Base-by-base conservation (phyloP, 179 eudicot species). In the Silene vulgaris region DNA sequence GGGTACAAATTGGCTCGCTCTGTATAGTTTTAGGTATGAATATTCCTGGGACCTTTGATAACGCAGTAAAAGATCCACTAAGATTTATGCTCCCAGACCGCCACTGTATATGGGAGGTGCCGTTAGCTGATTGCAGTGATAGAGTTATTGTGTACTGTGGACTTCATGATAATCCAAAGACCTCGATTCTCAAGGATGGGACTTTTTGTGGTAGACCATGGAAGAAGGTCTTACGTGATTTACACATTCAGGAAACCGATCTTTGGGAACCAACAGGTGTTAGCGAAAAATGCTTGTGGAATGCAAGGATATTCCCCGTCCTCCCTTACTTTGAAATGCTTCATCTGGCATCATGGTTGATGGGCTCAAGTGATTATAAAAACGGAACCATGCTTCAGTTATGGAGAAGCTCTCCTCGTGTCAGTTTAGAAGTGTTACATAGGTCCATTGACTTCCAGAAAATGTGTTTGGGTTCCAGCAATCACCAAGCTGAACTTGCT, bases 91-190 rank as follows among this genome's bases (percentile, higher is more conserved):
- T 95, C 84, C 99, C 99, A 69, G 97, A 90, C 88, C 93, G 96
- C 75, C 97, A 95, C 87, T 93, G 99, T 78, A 86, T 95, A 69
- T 95, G 99, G 99, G 97, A 95, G 88, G 98, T 93, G 75, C 98
- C 98, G 1, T 92, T 93, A 81, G 78, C 85, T 8, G 98, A 86
- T 77, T 77, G 80, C 76, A 78, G 80, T 69, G 90, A 87, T 75
- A 87, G 86, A 78, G 89, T 95, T 66, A 81, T 93, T 68, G 97
- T 93, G 37, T 93, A 89, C 80, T 95, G 99, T 87, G 99, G 99
- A 37, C 92, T 95, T 77, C 96, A 90, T 84, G 99, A 95, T 85
- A 95, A 95, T 85, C 97, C 99, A 12, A 95, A 95, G 80, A 81
- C 71, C 66, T 69, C 90, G 17, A 75, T 88, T 67, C 80, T 81